Conservation (phyloP, 257 asterid genomes). For the Salvia splendens region DNA sequence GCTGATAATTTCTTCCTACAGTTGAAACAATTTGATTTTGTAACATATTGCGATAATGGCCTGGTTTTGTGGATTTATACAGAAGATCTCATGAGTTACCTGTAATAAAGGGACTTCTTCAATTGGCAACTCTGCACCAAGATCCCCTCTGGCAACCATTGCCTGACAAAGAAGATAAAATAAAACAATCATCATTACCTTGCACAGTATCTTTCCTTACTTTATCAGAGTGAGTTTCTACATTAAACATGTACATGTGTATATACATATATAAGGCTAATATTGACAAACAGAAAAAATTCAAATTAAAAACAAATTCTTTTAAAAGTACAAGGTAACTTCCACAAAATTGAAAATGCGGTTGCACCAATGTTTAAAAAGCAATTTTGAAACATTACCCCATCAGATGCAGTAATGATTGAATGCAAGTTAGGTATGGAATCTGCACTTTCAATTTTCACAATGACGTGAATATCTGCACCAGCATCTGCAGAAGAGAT, state of each 20-base stretch:
- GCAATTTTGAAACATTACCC: constrained; percentile 50
- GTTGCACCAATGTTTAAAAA: neutral
- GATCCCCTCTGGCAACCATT: constrained; percentile 99
- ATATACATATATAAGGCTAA: neutral
- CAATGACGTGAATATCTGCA: constrained; percentile 92
- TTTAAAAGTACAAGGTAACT: neutral
- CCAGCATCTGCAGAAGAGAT: constrained; percentile 51
- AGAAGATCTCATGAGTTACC: constrained; percentile 43
- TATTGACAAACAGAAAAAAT: neutral
- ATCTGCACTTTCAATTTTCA: constrained; percentile 97
- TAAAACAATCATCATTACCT: constrained; percentile 21
- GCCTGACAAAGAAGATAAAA: constrained; percentile 52
- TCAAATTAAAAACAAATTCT: neutral
- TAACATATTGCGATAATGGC: constrained; percentile 18
- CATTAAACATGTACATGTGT: neutral
- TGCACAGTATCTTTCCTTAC: constrained; percentile 10
- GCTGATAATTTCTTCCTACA: constrained; percentile 89
- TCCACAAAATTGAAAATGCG: neutral
- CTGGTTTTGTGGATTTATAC: neutral
- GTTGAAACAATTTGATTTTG: constrained; percentile 23
- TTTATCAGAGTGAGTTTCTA: constrained; percentile 1
- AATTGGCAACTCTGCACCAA: constrained; percentile 93
- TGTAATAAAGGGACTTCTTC: constrained; percentile 98
- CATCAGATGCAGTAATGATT: constrained; percentile 93
- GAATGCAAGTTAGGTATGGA: constrained; percentile 89